Percentiles rank a stretch among this genome's conserved stretches.
Conservation (phyloP, 116 monocot species). For the Zostera marina region DNA sequence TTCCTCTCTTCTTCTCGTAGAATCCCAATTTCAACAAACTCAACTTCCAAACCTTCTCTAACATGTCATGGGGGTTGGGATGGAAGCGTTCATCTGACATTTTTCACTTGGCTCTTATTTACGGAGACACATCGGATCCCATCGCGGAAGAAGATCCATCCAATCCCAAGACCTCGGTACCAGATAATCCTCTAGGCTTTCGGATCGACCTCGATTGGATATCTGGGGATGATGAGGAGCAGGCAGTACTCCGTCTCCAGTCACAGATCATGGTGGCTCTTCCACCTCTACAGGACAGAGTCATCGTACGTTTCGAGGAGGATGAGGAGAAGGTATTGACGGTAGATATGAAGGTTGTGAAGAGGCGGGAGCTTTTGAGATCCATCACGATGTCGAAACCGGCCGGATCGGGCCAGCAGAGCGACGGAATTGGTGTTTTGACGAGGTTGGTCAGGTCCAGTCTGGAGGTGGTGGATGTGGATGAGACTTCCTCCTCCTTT, state of each 20-base stretch:
- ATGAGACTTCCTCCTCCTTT: conserved; percentile 1
- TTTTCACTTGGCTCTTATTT: conserved; percentile 75
- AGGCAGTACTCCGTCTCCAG: conserved; percentile 88
- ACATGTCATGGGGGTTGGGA: conserved; percentile 93
- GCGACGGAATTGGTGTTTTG: conserved; percentile 63
- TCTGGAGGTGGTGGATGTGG: conserved; percentile 13
- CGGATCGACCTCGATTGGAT: conserved; percentile 89
- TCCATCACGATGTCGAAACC: conserved; percentile 45
- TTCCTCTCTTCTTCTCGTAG: not conserved
- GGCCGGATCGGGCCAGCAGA: conserved; percentile 67
- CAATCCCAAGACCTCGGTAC: conserved; percentile 3
- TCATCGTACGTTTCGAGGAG: conserved; percentile 24
- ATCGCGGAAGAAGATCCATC: conserved; percentile 3
- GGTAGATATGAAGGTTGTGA: conserved; percentile 65
- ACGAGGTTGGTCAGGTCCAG: conserved; percentile 44
- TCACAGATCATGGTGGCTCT: conserved; percentile 88
- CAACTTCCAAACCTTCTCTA: conserved; percentile 6
- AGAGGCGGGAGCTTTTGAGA: conserved; percentile 61
- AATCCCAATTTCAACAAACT: not conserved
- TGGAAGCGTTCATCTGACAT: conserved; percentile 91
- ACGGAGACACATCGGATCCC: conserved; percentile 27
- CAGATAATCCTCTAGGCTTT: conserved; percentile 22
- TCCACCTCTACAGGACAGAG: conserved; percentile 64
- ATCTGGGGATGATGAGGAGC: conserved; percentile 87
- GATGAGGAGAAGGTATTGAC: conserved; percentile 5